Evolutionary conservation across 106 monocot species (phyloP).

Genomic region (Dioscorea zingiberensis): DNA sequence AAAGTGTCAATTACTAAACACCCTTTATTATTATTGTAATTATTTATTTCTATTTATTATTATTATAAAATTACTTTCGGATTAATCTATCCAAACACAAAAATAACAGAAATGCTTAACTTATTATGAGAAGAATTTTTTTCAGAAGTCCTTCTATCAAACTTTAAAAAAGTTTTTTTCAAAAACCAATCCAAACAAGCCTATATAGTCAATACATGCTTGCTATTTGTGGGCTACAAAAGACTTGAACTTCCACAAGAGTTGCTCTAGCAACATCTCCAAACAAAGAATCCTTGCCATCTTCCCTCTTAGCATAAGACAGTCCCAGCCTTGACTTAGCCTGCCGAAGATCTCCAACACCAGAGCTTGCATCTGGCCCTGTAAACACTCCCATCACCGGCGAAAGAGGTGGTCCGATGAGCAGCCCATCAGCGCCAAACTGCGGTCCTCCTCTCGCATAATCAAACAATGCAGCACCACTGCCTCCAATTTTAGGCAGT

Average conservation of each 20-base stretch:
- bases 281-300: slow-evolving; percentile 82
- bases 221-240: slow-evolving; percentile 76
- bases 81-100: too few species aligned
- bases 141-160: too few species aligned
- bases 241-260: slow-evolving; percentile 79
- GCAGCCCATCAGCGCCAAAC: slow-evolving; percentile 90
- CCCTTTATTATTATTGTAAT: too few species aligned
- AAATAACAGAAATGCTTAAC: too few species aligned
- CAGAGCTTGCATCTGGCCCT: slow-evolving; percentile 81
- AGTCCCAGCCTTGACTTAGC: slow-evolving; percentile 89
- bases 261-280: slow-evolving; percentile 56
- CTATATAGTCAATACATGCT: slow-evolving; percentile 43
- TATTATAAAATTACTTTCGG: too few species aligned
- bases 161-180: too few species aligned
- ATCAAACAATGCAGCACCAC: slow-evolving; percentile 91
- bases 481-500: slow-evolving; percentile 77
- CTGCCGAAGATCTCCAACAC: slow-evolving; percentile 68
- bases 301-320: slow-evolving; percentile 84
- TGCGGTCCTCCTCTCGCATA: slow-evolving; percentile 95
- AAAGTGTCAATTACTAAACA: too few species aligned
- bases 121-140: too few species aligned
- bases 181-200: too few species aligned
- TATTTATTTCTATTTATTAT: too few species aligned
- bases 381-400: slow-evolving; percentile 97
- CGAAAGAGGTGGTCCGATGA: slow-evolving; percentile 83